A percentile compares a stretch with the other conserved stretches of the same genome.
phyloP scores from a whole-genome alignment of 306 rosid genomes.

The Inga oerstediana region DNA sequence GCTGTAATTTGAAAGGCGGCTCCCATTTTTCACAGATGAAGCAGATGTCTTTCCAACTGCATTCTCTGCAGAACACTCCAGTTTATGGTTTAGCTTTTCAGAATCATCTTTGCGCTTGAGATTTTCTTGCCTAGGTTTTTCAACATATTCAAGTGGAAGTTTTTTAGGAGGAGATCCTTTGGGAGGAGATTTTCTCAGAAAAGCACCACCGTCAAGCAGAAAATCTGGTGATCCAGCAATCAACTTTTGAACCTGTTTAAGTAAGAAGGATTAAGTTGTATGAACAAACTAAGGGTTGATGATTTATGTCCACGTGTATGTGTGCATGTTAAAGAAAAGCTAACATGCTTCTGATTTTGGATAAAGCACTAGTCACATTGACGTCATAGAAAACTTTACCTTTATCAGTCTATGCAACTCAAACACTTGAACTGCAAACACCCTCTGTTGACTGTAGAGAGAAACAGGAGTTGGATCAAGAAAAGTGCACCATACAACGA shows the following conservation, averaged over 20 bases:
- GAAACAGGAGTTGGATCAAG: slow-evolving; percentile 63
- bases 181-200: slow-evolving; percentile 60
- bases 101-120: slow-evolving; percentile 54
- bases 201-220: slow-evolving; percentile 66
- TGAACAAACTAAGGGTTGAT: slow-evolving; percentile 20
- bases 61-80: slow-evolving; percentile 88
- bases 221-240: slow-evolving; percentile 90
- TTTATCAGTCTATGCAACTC: slow-evolving; percentile 77
- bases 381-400: slow-evolving; percentile 49
- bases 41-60: slow-evolving; percentile 74
- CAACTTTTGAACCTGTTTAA: slow-evolving; percentile 80
- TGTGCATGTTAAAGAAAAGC: slow-evolving; percentile 4
- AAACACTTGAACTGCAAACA: slow-evolving; percentile 78
- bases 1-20: slow-evolving; percentile 58
- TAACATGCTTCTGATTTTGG: slow-evolving; percentile 32
- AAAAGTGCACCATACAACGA: slow-evolving; percentile 47
- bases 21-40: slow-evolving; percentile 54
- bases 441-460: slow-evolving; percentile 84
- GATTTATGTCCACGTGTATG: not conserved
- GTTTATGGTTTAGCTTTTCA: slow-evolving; percentile 60
- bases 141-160: slow-evolving; percentile 50
- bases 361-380: slow-evolving; percentile 24
- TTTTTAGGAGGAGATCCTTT: slow-evolving; percentile 58
- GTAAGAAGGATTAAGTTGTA: slow-evolving; percentile 29
- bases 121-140: slow-evolving; percentile 42